Conservation (phyloP, 2,329 filamentous ascomycete genomes). For the Rachicladosporium sp. region DNA sequence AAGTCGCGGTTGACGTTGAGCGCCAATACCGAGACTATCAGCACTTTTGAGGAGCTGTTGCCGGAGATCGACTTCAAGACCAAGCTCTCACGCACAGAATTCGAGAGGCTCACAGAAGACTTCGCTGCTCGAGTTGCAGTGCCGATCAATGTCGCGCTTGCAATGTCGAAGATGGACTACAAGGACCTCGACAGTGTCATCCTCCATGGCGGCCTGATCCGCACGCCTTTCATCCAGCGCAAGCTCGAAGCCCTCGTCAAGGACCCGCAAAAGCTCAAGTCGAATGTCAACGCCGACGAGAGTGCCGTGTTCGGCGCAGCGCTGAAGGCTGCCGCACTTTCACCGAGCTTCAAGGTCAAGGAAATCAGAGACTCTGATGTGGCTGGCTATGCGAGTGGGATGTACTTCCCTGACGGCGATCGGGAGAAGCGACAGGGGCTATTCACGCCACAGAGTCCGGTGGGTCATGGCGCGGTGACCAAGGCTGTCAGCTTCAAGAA, state of each 20-base stretch:
- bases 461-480: constrained; percentile 46
- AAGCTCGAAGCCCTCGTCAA: constrained; percentile 66
- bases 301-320: constrained; percentile 90
- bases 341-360: constrained; percentile 93
- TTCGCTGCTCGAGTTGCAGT: constrained; percentile 56
- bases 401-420: constrained; percentile 57
- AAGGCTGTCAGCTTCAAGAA: constrained; percentile 81
- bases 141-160: constrained; percentile 63
- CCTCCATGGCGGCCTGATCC: constrained; percentile 77
- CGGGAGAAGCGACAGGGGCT: constrained; percentile 67
- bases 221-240: constrained; percentile 90
- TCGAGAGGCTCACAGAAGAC: constrained; percentile 62
- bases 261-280: constrained; percentile 65
- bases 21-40: constrained; percentile 71
- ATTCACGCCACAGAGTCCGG: constrained; percentile 64
- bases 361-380: constrained; percentile 76
- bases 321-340: constrained; percentile 84
- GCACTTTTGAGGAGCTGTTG: constrained; percentile 78
- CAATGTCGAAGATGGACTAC: constrained; percentile 58
- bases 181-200: constrained; percentile 78
- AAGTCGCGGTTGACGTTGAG: constrained; percentile 79
- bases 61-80: constrained; percentile 91
- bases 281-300: constrained; percentile 94
- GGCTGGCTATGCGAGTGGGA: constrained; percentile 57
- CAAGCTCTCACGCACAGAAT: constrained; percentile 67